Evolutionary conservation across 202 grass and related monocot genomes (phyloP), one percentile per base, ranked within the genome.

Genomic region (Schoenoplectus tabernaemontani): DNA sequence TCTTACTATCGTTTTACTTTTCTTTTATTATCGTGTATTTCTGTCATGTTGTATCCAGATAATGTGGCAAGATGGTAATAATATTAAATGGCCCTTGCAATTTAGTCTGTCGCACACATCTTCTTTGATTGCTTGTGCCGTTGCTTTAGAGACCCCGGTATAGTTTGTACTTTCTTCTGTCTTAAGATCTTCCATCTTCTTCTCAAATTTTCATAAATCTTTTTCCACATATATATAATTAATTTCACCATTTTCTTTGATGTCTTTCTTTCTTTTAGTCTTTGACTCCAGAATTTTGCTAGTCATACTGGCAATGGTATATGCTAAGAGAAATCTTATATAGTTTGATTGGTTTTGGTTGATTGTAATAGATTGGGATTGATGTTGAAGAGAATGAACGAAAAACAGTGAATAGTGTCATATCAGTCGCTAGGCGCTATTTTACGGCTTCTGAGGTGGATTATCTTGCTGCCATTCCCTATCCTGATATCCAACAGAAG

Each of bases 31-130:
- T 34, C n/a, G 22, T 42, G 65, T 19, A 80, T 64, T 47, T 47
- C 11, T 51, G 10, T 69, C 34, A 30, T 61, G 42, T 66, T 30
- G 4, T 68, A 67, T 57, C 42, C 65, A 99, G 96, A 82, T 99
- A 88, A 63, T 85, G 53, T 91, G 86, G 88, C 69, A 19, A 84
- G 58, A 33, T 72, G 76, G 83, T 85, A 79, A 84, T 83, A 75
- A 22, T 82, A 61, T 75, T 13, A 62, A 81, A 51, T 62, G 79
- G 60, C 86, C 92, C 83, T 92, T 96, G 79, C 88, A 93, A 83
- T 96, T 99, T 44, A 99, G 92, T 82, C 86, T 99, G 86, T 93
- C 92, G 9, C 96, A 99, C 77, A 91, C 92, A 82, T 87, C 92
- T 89, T 93, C 96, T 64, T 86, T 99, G 83, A 88, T 96, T 93